Evolutionary conservation across 345 rosid genomes (phyloP), one percentile per base, ranked within the genome.

Genomic region (Salix viminalis): DNA sequence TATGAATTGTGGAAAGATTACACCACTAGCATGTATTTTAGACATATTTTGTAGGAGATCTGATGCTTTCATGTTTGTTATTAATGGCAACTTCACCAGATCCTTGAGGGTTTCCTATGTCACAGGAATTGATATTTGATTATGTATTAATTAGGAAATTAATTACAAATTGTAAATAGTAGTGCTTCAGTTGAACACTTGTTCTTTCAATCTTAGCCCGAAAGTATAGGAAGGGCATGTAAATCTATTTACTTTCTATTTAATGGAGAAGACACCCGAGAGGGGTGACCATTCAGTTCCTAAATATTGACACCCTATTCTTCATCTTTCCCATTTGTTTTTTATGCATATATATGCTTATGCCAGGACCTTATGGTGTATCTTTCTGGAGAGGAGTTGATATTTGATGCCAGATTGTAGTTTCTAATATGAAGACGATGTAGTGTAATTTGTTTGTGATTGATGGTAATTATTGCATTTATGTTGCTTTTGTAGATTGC

Each of bases 401-500:
- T 16, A 69, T 41, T 62, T 42, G 39, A 73, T 42, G 48, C 16
- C 68, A 66, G 48, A 69, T 34, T 61, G 7, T 30, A 61, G 26
- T 74, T 41, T 34, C 78, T 28, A 65, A 56, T 68, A 41, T 71
- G 28, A 50, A 71, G 32, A n/a, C 11, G 65, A 21, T 78, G 65
- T 52, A 65, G 11, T 77, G 77, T 72, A 44, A 30, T 79, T 64
- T 39, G 26, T 72, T 72, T 39, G 9, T 11, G 10, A 24, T 58
- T 23, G 64, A 64, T 74, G 56, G 24, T 78, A 69, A 77, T 72
- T 76, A 50, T 68, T 65, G 58, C 61, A 41, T 50, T 15, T 79
- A 44, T 77, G 65, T 46, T 86, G 74, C 69, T 80, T 74, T 78
- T 84, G 73, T 80, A 96, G 99, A 96, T 96, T 67, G 93, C 92